Evolutionary conservation across 2,329 filamentous ascomycete species (phyloP).

Genomic region (Coniella lustricola): DNA sequence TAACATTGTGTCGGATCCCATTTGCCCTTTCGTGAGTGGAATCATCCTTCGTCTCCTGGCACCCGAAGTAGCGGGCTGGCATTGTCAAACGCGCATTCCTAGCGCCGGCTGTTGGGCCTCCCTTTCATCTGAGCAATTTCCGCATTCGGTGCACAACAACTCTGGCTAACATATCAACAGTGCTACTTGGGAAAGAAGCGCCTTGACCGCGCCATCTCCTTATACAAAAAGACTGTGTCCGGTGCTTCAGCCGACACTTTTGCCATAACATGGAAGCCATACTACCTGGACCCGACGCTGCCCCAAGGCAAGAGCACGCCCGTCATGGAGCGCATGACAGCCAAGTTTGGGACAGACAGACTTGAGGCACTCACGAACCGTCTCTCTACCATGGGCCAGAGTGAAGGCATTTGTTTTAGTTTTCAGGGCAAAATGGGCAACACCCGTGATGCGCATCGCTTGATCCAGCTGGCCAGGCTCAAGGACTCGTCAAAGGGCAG

Average conservation of each 20-base stretch:
- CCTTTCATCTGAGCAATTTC: no score
- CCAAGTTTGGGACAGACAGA: conserved; percentile 61
- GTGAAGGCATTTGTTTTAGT: conserved; percentile 66
- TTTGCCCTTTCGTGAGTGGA: conserved; percentile 56
- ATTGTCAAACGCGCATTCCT: no score
- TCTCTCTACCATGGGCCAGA: conserved; percentile 49
- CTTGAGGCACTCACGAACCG: conserved; percentile 49
- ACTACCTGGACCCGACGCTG: conserved; percentile 69
- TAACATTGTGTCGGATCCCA: conserved; percentile 71
- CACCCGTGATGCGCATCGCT: conserved; percentile 71
- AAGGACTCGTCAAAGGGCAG: conserved; percentile 28
- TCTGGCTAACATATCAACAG: conserved; percentile 25
- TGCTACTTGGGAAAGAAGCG: conserved; percentile 77
- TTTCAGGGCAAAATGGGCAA: conserved; percentile 66
- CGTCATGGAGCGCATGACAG: conserved; percentile 44
- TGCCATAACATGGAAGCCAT: conserved; percentile 67
- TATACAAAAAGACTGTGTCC: conserved; percentile 57
- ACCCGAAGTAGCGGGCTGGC: no score
- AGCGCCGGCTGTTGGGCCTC: no score
- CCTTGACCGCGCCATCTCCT: conserved; percentile 62
- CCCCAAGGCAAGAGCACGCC: conserved; percentile 36
- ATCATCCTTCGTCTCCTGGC: neutral
- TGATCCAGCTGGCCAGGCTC: conserved; percentile 62
- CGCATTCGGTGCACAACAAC: neutral
- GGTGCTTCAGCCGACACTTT: conserved; percentile 58